These are phyloP conservation scores for Botrytis tulipae DNA, from an alignment of 2,329 filamentous ascomycete species.

Conservation along the genomic window DNA sequence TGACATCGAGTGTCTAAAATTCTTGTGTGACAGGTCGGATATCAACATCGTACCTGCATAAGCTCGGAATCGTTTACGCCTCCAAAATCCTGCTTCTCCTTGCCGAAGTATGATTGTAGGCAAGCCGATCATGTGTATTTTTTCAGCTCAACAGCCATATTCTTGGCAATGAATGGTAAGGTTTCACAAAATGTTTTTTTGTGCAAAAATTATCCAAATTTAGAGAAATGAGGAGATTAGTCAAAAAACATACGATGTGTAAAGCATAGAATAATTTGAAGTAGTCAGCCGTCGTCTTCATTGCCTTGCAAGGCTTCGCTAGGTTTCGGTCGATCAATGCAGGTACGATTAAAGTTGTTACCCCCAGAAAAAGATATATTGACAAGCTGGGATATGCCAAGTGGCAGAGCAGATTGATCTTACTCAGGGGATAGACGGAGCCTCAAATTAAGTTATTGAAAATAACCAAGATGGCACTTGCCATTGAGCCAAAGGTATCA, in stretches of 20 bases:
- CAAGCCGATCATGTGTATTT: conserved; percentile 2
- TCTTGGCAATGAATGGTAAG: conserved; percentile 14
- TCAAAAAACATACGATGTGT: not conserved
- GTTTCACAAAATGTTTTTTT: conserved; percentile 7
- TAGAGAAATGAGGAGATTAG: conserved; percentile 16
- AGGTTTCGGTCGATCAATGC: conserved; percentile 8
- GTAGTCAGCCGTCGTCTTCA: not conserved
- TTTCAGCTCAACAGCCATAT: conserved; percentile 19
- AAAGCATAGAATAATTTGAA: not conserved
- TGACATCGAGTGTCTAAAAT: not conserved
- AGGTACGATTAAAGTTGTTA: not conserved
- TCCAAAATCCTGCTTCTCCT: not conserved
- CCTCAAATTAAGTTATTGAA: not conserved
- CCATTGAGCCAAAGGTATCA: not conserved
- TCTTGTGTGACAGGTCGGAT: conserved; percentile 9
- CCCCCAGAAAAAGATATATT: not conserved
- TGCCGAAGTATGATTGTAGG: not conserved
- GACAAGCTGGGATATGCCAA: not conserved
- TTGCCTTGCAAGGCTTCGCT: not conserved
- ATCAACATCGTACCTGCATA: conserved; percentile 20
- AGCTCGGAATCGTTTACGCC: conserved; percentile 7
- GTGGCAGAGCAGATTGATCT: not conserved
- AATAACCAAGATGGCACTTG: conserved; percentile 3
- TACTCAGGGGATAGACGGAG: not conserved
- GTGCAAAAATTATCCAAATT: not conserved